These are phyloP conservation scores for Rosa persica DNA, from an alignment of 306 rosid species.

Conservation along the genomic window DNA sequence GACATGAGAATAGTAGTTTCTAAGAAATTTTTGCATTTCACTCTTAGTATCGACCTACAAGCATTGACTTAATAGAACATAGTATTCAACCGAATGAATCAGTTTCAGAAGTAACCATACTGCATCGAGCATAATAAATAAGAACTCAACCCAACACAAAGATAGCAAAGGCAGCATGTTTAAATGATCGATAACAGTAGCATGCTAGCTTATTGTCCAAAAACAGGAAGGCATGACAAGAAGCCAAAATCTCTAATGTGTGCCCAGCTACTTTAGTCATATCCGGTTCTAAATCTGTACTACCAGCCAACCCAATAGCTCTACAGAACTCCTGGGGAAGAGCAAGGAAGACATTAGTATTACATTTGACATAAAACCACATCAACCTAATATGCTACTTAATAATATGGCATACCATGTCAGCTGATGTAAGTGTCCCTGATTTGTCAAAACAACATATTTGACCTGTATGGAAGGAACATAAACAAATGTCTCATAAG, in stretches of 20 bases:
- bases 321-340: constrained; percentile 82
- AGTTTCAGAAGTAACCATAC: background rate
- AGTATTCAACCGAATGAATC: background rate
- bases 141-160: background rate
- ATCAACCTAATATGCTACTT: constrained; percentile 4
- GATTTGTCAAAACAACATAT: constrained; percentile 99
- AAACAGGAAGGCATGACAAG: constrained; percentile 97
- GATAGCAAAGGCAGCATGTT: constrained; percentile 1
- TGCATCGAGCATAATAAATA: background rate
- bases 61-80: background rate
- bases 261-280: constrained; percentile 61
- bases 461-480: constrained; percentile 70
- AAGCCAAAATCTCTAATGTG: constrained; percentile 86
- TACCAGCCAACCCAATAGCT: constrained; percentile 65
- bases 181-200: constrained; percentile 7
- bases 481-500: constrained; percentile 5
- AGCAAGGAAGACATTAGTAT: constrained; percentile 16
- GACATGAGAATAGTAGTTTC: background rate
- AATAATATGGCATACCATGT: constrained; percentile 67
- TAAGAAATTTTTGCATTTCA: background rate
- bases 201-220: constrained; percentile 97
- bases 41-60: background rate
- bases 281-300: constrained; percentile 71
- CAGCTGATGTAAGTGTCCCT: constrained; percentile 98
- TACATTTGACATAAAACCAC: constrained; percentile 6